phyloP scores from a whole-genome alignment of 2,329 filamentous ascomycete genomes.

The Alternaria sp. region DNA sequence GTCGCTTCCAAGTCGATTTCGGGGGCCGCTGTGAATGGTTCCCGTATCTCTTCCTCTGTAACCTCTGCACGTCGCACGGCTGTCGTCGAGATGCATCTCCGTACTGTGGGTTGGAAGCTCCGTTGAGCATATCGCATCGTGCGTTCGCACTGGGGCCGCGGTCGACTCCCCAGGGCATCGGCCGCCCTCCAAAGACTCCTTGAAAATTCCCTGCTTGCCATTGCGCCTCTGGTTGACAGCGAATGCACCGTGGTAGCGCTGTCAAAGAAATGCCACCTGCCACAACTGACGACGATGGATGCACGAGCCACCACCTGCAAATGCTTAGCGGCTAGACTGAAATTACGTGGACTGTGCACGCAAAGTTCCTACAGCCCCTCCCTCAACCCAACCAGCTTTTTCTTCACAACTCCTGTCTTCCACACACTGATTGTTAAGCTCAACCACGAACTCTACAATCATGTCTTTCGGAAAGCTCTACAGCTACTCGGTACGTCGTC shows the following conservation, averaged over 20 bases:
- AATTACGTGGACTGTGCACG: conserved; percentile 36
- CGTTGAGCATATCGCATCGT: conserved; percentile 26
- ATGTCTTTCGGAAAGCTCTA: conserved; percentile 99
- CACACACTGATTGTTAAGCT: conserved; percentile 39
- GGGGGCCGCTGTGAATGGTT: conserved; percentile 51
- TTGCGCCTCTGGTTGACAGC: conserved; percentile 20
- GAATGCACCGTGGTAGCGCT: conserved; percentile 9
- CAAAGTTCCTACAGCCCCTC: conserved; percentile 24
- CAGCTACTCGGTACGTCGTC: conserved; percentile 68
- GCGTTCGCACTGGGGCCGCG: conserved; percentile 30
- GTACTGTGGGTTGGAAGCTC: conserved; percentile 23
- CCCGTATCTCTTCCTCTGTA: conserved; percentile 23
- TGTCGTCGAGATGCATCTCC: conserved; percentile 45
- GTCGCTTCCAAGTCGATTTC: conserved; percentile 49
- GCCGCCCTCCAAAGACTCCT: conserved; percentile 35
- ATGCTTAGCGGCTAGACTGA: conserved; percentile 29
- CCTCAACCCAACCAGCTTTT: conserved; percentile 36
- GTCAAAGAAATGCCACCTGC: conserved; percentile 10
- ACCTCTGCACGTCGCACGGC: conserved; percentile 33
- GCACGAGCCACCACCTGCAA: conserved; percentile 10
- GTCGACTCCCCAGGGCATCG: conserved; percentile 26
- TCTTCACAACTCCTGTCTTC: conserved; percentile 26
- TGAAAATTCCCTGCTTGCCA: conserved; percentile 43
- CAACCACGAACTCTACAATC: conserved; percentile 55
- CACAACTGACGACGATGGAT: conserved; percentile 11